Percentiles rank a stretch among this genome's conserved stretches.
Evolutionary conservation across 257 asterid species (phyloP).

Genomic region (Scutellaria minor): DNA sequence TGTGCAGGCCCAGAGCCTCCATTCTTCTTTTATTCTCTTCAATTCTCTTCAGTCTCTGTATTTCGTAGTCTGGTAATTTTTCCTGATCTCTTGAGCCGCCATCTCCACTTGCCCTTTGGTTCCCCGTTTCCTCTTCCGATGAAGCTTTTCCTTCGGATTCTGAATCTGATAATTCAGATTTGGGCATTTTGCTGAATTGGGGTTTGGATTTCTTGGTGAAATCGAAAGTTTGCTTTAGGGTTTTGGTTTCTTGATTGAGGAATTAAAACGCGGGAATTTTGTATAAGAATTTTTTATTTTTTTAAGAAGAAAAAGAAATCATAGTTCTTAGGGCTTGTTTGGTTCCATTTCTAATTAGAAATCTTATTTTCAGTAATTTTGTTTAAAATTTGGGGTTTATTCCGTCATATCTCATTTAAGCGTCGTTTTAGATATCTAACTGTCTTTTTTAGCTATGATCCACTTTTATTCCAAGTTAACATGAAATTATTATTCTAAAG

Average conservation of each 20-base stretch:
- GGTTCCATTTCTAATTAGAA: too few species aligned
- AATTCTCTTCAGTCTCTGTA: conserved; percentile 75
- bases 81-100: conserved; percentile 35
- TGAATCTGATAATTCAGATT: conserved; percentile 44
- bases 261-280: conserved; percentile 40
- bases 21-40: conserved; percentile 79
- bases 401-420: too few species aligned
- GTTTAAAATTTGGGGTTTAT: too few species aligned
- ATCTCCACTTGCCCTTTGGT: conserved; percentile 32
- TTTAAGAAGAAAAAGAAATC: too few species aligned
- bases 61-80: conserved; percentile 64
- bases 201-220: conserved; percentile 7
- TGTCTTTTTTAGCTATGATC: too few species aligned
- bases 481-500: too few species aligned
- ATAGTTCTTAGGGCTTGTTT: too few species aligned
- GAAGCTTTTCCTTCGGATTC: conserved; percentile 46
- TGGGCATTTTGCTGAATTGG: conserved; percentile 40
- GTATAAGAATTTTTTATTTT: not conserved
- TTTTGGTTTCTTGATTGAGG: not conserved
- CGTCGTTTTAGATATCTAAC: too few species aligned
- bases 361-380: too few species aligned
- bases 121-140: conserved; percentile 47
- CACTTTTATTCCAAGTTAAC: too few species aligned
- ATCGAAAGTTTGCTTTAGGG: conserved; percentile 19
- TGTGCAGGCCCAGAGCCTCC: conserved; percentile 85